phyloP scores from a whole-genome alignment of 331 rosid species.

The Erythrophleum ivorense region DNA sequence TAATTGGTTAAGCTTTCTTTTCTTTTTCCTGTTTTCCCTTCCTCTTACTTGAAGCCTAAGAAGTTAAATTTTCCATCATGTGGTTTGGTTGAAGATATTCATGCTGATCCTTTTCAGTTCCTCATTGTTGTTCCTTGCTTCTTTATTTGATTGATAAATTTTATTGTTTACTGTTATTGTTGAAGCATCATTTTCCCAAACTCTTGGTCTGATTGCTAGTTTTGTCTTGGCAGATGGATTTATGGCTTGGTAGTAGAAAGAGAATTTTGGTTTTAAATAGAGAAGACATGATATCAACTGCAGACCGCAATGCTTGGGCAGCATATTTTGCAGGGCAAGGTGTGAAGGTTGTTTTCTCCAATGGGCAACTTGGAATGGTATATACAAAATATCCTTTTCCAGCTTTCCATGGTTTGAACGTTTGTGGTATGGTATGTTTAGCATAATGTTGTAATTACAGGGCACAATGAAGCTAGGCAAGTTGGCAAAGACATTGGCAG shows the following conservation, averaged over 20 bases:
- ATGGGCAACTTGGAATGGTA: conserved; percentile 97
- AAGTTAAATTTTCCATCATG: not conserved
- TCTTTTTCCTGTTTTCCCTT: not conserved
- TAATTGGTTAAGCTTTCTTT: not conserved
- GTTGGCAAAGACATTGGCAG: conserved; percentile 82
- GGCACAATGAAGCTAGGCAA: conserved; percentile 86
- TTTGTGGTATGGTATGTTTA: conserved; percentile 37
- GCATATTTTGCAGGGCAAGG: conserved; percentile 74
- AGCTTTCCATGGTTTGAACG: conserved; percentile 34
- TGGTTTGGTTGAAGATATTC: conserved; percentile 16
- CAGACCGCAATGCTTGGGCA: conserved; percentile 97
- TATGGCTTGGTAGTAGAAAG: conserved; percentile 87
- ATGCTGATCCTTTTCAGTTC: conserved; percentile 24
- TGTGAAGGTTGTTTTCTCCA: conserved; percentile 77
- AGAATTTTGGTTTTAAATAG: conserved; percentile 92
- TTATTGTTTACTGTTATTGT: not conserved
- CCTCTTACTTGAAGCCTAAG: not conserved
- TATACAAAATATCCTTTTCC: conserved; percentile 17
- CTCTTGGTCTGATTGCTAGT: conserved; percentile 18
- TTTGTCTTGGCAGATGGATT: conserved; percentile 74
- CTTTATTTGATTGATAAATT: conserved; percentile 16
- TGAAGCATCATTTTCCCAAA: not conserved
- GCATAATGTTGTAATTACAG: conserved; percentile 51
- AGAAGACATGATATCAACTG: conserved; percentile 92
- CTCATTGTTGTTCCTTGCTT: conserved; percentile 24